A percentile compares a stretch with the other conserved stretches of the same genome.
phyloP scores from a whole-genome alignment of 2,329 filamentous ascomycete species.

The Westerdykella sp. region DNA sequence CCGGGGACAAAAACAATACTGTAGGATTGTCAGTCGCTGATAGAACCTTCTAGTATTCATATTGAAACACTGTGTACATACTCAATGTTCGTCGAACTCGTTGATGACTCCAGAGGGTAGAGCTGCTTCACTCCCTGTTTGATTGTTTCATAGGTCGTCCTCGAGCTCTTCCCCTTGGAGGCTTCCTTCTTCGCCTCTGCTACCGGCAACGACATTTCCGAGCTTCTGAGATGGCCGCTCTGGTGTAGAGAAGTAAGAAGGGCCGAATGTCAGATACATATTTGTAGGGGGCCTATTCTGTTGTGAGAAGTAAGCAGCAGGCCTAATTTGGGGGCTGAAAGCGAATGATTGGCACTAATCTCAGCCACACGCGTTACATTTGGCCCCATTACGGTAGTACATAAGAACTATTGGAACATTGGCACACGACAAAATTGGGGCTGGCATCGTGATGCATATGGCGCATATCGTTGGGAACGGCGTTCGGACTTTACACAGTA shows the following conservation, averaged over 20 bases:
- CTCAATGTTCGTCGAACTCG: background rate
- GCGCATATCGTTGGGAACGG: too few species aligned
- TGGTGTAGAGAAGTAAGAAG: too few species aligned
- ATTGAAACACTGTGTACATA: background rate
- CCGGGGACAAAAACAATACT: constrained; percentile 4
- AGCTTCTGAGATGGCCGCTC: too few species aligned
- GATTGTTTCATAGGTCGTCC: background rate
- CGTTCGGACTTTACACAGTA: too few species aligned
- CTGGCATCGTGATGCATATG: too few species aligned
- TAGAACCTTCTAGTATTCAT: background rate
- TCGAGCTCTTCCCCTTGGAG: background rate
- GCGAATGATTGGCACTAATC: background rate
- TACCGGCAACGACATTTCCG: background rate
- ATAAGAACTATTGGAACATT: too few species aligned
- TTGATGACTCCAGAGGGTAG: background rate
- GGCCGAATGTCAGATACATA: background rate
- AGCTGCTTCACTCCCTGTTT: constrained; percentile 3
- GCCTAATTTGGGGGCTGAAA: background rate
- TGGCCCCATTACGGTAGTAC: too few species aligned
- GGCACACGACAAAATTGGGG: too few species aligned
- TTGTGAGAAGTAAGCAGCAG: background rate
- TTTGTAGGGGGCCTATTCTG: background rate
- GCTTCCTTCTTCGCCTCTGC: background rate
- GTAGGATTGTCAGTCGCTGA: background rate
- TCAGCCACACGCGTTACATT: too few species aligned